Conservation (phyloP, 2,329 filamentous ascomycete species). For the Colletotrichum caudatum region DNA sequence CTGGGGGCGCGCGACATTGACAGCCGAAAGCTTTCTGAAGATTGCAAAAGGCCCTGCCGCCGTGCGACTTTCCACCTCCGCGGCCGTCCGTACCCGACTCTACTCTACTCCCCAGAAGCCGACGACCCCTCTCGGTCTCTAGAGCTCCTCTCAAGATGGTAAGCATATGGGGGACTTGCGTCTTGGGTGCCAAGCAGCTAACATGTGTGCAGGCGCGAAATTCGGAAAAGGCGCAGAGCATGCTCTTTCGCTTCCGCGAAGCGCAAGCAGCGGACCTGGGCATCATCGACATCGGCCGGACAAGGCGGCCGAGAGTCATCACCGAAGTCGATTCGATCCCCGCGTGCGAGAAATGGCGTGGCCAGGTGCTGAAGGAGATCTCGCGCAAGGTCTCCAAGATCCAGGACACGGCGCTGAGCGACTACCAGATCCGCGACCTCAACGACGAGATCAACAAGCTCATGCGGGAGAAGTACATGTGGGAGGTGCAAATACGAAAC, state of each 20-base stretch:
- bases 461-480: conserved; percentile 99
- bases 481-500: conserved; percentile 96
- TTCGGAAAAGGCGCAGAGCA: conserved; percentile 98
- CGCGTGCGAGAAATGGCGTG: conserved; percentile 96
- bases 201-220: conserved; percentile 82
- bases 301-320: conserved; percentile 90
- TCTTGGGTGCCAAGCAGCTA: neutral
- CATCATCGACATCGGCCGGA: conserved; percentile 92
- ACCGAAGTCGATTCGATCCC: conserved; percentile 87
- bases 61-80: conserved; percentile 25
- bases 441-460: conserved; percentile 99
- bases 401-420: conserved; percentile 89
- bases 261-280: conserved; percentile 95
- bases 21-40: conserved; percentile 31
- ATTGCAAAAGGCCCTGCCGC: neutral
- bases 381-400: conserved; percentile 96
- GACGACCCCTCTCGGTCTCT: conserved; percentile 17
- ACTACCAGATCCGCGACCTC: conserved; percentile 96
- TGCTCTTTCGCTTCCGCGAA: conserved; percentile 99
- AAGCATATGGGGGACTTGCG: neutral
- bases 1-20: conserved; percentile 26
- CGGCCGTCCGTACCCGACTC: neutral
- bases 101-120: neutral
- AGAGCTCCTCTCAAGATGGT: conserved; percentile 30
- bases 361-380: conserved; percentile 96